Evolutionary conservation across 148 eudicot genomes (phyloP), one percentile per base, ranked within the genome.

Genomic region (Arctostaphylos glauca): DNA sequence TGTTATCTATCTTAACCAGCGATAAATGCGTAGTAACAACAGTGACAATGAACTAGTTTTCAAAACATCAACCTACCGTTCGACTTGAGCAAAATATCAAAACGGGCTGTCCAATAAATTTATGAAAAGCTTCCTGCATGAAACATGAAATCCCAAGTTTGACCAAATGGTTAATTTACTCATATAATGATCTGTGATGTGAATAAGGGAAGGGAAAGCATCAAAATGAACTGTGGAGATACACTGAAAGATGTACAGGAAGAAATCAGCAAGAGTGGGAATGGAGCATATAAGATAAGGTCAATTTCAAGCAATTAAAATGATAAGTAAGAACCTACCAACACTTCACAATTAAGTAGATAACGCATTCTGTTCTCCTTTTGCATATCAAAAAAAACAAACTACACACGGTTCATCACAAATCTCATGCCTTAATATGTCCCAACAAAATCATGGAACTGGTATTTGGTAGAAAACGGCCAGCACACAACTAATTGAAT

Each of bases 51-150:
- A 9, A 21, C n/a, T 14, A 53, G 53, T 41, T 15, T 19, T 15
- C 31, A 3, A 80, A 77, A 71, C 21, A 79, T 23, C 43, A 19
- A 87, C 91, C 88, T 87, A 96, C 99, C 62, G 99, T 96, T 84
- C 99, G 88, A 81, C 99, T 96, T 38, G 98, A 94, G 90, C 99
- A 94, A 81, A 90, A 89, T 54, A 96, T 77, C 4, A 96, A 89
- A 84, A 94, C 97, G 23, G 98, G 95, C 83, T 94, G 94, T 74
- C 99, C 99, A 62, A 96, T 86, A 83, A 96, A 96, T 82, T 90
- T 96, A 80, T 80, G 90, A 85, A 96, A 96, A 54, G 99, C 99
- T 60, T 91, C 96, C 99, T 96, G 90, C 84, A 83, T 54, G 16
- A 80, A 84, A 54, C 77, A 84, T 43, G 52, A 43, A 44, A 71